phyloP scores from a whole-genome alignment of 257 asterid genomes.

The Anisodus acutangulus region DNA sequence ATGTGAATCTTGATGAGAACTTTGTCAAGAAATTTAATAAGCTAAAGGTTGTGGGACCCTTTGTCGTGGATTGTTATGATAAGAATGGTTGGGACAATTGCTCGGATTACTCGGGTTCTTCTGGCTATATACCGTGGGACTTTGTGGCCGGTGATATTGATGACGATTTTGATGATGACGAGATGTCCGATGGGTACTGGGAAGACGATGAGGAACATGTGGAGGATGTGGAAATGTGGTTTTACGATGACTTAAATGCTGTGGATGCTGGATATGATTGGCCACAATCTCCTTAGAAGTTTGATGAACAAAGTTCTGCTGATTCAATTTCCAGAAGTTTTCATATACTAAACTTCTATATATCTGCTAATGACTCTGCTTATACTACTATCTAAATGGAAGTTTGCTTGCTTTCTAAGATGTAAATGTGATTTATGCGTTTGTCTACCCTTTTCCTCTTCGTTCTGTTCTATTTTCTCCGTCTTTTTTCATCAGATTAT shows the following conservation, averaged over 20 bases:
- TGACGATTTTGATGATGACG: slow-evolving; percentile 40
- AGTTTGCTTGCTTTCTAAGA: slow-evolving; percentile 26
- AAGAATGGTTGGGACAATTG: slow-evolving; percentile 44
- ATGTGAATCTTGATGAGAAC: slow-evolving; percentile 51
- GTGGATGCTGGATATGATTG: slow-evolving; percentile 45
- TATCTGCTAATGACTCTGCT: slow-evolving; percentile 1
- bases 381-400: slow-evolving; percentile 25
- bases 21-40: slow-evolving; percentile 43
- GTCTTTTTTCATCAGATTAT: not conserved
- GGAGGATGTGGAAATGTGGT: slow-evolving; percentile 45
- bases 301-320: slow-evolving; percentile 21
- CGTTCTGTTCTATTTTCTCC: not conserved
- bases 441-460: not conserved
- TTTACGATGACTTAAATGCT: slow-evolving; percentile 41
- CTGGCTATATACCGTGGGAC: slow-evolving; percentile 42
- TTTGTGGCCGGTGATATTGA: slow-evolving; percentile 40
- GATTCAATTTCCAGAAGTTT: slow-evolving; percentile 5
- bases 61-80: slow-evolving; percentile 46
- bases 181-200: slow-evolving; percentile 49
- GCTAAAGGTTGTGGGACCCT: slow-evolving; percentile 50
- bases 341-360: not conserved
- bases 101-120: slow-evolving; percentile 50
- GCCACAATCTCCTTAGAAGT: slow-evolving; percentile 56
- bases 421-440: slow-evolving; percentile 18
- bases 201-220: slow-evolving; percentile 34